Evolutionary conservation across 768 basidiomycete genomes (phyloP).

Genomic region (Pulveroboletus sp.): DNA sequence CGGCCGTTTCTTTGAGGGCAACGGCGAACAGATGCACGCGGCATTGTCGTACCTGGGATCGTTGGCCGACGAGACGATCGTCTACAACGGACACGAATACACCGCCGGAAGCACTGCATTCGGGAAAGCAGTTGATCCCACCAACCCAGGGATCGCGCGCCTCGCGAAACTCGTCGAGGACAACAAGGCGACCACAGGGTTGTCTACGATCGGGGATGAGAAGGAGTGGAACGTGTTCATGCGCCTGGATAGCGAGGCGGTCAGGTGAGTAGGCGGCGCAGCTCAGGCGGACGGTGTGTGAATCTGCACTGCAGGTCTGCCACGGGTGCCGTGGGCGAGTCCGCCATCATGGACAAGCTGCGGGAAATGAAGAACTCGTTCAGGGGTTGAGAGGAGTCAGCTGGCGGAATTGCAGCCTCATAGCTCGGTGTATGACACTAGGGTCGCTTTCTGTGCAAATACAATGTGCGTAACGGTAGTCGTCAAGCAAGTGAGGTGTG

Average conservation of each 20-base stretch:
- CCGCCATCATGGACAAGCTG: slow-evolving; percentile 65
- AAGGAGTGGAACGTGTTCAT: slow-evolving; percentile 96
- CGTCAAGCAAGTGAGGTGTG: background rate
- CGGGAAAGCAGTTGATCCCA: slow-evolving; percentile 57
- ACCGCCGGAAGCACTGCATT: slow-evolving; percentile 72
- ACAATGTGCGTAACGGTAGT: background rate
- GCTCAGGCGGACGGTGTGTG: background rate
- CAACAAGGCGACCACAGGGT: slow-evolving; percentile 67
- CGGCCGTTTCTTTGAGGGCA: slow-evolving; percentile 93
- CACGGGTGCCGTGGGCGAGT: slow-evolving; percentile 39
- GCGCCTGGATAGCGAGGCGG: slow-evolving; percentile 59
- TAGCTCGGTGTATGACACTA: background rate
- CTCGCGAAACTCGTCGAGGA: slow-evolving; percentile 54
- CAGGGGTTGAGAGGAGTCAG: slow-evolving; percentile 36
- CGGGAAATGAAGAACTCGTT: slow-evolving; percentile 84
- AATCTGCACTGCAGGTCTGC: slow-evolving; percentile 40
- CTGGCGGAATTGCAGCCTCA: background rate
- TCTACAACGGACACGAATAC: slow-evolving; percentile 93
- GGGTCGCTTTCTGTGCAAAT: background rate
- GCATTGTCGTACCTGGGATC: slow-evolving; percentile 64
- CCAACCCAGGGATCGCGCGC: slow-evolving; percentile 54
- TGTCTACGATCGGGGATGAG: slow-evolving; percentile 89
- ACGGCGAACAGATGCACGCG: slow-evolving; percentile 71
- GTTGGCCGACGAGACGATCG: slow-evolving; percentile 74
- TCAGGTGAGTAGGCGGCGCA: slow-evolving; percentile 46